phyloP scores from a whole-genome alignment of 371 early-diverging fungal species.

The Capniomyces stellatus region DNA sequence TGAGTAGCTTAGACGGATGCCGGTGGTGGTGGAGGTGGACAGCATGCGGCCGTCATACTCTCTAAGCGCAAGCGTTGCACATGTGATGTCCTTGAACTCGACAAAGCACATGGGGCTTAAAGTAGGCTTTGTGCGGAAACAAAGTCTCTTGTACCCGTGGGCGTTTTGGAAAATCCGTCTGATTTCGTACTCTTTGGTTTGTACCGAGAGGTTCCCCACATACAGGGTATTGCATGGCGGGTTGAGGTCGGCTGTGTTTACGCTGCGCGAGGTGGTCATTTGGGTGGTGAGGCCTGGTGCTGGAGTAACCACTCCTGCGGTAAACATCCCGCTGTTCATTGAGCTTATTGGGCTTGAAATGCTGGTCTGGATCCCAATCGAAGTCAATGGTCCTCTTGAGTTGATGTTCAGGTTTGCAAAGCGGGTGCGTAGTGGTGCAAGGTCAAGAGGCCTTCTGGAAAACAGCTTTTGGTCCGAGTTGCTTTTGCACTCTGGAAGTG shows the following conservation, averaged over 20 bases:
- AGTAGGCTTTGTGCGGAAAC: slow-evolving; percentile 56
- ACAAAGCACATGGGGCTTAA: slow-evolving; percentile 84
- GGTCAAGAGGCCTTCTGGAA: neutral
- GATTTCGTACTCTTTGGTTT: slow-evolving; percentile 70
- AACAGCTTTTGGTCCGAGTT: neutral
- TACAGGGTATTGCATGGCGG: slow-evolving; percentile 96
- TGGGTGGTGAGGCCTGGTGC: slow-evolving; percentile 9
- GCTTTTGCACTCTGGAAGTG: neutral
- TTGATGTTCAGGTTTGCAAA: neutral
- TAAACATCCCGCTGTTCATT: neutral
- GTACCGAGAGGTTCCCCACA: slow-evolving; percentile 79
- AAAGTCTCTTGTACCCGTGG: slow-evolving; percentile 68
- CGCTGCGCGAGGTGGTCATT: slow-evolving; percentile 24
- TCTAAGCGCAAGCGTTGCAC: slow-evolving; percentile 66
- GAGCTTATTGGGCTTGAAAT: neutral
- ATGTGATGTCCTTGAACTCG: slow-evolving; percentile 74
- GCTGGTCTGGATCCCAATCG: slow-evolving; percentile 12
- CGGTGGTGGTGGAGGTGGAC: slow-evolving; percentile 71
- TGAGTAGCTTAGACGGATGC: slow-evolving; percentile 78
- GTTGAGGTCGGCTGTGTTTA: slow-evolving; percentile 63
- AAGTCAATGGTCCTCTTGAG: slow-evolving; percentile 1
- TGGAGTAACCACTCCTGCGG: neutral
- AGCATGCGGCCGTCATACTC: slow-evolving; percentile 61
- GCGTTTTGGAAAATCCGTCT: slow-evolving; percentile 48
- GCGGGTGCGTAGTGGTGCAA: neutral